A percentile compares a stretch with the other conserved stretches of the same genome.
These are phyloP conservation scores for Dorcoceras hygrometricum DNA, from an alignment of 257 asterid genomes.

Conservation along the genomic window DNA sequence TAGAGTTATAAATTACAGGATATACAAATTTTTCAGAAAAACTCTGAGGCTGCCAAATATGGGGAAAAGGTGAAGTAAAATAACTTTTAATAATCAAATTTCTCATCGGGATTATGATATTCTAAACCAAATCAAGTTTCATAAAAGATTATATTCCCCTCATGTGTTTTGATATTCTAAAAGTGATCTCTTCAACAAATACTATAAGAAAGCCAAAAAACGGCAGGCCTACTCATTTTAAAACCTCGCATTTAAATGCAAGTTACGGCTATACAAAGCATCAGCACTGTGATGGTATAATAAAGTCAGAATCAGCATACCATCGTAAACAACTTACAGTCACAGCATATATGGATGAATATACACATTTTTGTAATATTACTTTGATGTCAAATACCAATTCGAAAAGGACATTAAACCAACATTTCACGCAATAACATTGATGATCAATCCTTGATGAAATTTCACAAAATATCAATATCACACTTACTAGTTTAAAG, in stretches of 20 bases:
- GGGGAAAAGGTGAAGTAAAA: no score
- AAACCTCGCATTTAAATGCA: not conserved
- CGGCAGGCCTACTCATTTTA: conserved; percentile 3
- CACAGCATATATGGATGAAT: conserved; percentile 2
- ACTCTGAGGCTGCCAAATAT: no score
- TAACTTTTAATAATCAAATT: no score
- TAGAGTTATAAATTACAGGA: no score
- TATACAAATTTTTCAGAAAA: no score
- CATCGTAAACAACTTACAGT: conserved; percentile 3
- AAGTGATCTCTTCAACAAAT: not conserved
- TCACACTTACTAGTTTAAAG: conserved; percentile 8
- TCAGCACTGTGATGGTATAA: not conserved
- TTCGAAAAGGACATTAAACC: conserved; percentile 4
- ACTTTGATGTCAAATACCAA: conserved; percentile 4
- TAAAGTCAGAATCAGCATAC: not conserved
- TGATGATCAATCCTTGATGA: not conserved
- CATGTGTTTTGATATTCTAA: conserved; percentile 1
- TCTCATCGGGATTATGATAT: no score
- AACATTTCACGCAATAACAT: not conserved
- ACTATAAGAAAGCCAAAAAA: conserved; percentile 2
- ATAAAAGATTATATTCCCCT: not conserved
- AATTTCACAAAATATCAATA: not conserved
- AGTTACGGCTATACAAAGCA: conserved; percentile 5
- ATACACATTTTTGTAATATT: not conserved
- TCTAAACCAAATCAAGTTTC: not conserved